These are phyloP conservation scores for Trapa incisa DNA, from an alignment of 345 rosid species.

Conservation along the genomic window DNA sequence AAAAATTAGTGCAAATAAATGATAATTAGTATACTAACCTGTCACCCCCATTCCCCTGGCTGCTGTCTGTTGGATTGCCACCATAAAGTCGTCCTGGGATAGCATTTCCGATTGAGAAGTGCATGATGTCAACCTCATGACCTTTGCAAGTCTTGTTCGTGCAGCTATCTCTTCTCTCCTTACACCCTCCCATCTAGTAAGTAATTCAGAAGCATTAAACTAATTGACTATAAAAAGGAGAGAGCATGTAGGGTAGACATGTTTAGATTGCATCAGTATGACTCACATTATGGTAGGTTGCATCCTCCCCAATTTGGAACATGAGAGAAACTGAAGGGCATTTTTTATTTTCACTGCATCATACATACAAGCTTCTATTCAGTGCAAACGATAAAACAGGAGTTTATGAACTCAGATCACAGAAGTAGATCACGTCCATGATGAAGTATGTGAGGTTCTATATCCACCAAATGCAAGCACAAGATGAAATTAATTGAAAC, in stretches of 20 bases:
- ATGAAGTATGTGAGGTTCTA: not conserved
- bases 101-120: conserved; percentile 91
- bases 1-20: not conserved
- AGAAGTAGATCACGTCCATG: not conserved
- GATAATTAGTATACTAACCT: conserved; percentile 30
- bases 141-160: conserved; percentile 85
- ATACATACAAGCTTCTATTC: conserved; percentile 15
- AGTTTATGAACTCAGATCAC: not conserved
- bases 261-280: not conserved
- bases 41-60: conserved; percentile 87
- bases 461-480: not conserved
- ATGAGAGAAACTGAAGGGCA: conserved; percentile 91
- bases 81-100: conserved; percentile 97
- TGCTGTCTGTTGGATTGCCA: conserved; percentile 61
- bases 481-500: not conserved
- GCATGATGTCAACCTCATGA: conserved; percentile 98
- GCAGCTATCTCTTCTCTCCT: conserved; percentile 52
- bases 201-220: not conserved
- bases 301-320: conserved; percentile 79
- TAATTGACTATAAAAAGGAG: not conserved
- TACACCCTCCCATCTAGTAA: conserved; percentile 87
- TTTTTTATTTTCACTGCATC: conserved; percentile 52
- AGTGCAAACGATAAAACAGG: not conserved
- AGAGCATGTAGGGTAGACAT: not conserved
- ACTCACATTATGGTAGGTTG: conserved; percentile 61